phyloP scores from a whole-genome alignment of 2,329 filamentous ascomycete genomes.

The Neonectria punicea region DNA sequence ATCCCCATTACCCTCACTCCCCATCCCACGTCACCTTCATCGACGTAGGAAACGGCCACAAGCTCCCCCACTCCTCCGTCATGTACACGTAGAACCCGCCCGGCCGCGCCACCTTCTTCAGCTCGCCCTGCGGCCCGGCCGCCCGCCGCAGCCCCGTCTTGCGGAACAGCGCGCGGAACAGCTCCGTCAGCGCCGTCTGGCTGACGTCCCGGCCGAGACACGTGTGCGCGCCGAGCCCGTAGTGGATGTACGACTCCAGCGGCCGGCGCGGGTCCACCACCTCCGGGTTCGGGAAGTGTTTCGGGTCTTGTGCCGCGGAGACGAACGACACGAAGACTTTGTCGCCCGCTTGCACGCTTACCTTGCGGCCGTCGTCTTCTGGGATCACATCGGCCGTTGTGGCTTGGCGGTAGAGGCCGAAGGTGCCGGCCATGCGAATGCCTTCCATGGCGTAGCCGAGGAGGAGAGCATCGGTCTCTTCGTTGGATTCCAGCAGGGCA shows the following conservation, averaged over 20 bases:
- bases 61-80: conserved; percentile 70
- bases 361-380: conserved; percentile 62
- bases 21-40: conserved; percentile 66
- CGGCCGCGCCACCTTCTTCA: conserved; percentile 71
- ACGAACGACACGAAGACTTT: conserved; percentile 73
- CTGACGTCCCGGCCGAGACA: conserved; percentile 71
- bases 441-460: conserved; percentile 79
- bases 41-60: conserved; percentile 59
- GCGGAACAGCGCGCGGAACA: conserved; percentile 73
- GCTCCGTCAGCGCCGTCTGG: conserved; percentile 71
- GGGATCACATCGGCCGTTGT: conserved; percentile 55
- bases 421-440: conserved; percentile 73
- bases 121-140: conserved; percentile 70
- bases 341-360: conserved; percentile 65
- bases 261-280: conserved; percentile 72
- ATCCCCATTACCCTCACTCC: conserved; percentile 23
- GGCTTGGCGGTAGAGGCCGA: conserved; percentile 69
- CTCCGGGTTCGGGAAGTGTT: conserved; percentile 69
- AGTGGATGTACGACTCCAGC: conserved; percentile 71
- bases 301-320: conserved; percentile 64
- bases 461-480: conserved; percentile 70
- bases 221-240: conserved; percentile 70
- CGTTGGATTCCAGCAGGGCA: conserved; percentile 63
- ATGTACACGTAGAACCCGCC: conserved; percentile 70
- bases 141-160: conserved; percentile 70